Base-by-base conservation (phyloP, 768 basidiomycete genomes). In the Serpula lacrymans region DNA sequence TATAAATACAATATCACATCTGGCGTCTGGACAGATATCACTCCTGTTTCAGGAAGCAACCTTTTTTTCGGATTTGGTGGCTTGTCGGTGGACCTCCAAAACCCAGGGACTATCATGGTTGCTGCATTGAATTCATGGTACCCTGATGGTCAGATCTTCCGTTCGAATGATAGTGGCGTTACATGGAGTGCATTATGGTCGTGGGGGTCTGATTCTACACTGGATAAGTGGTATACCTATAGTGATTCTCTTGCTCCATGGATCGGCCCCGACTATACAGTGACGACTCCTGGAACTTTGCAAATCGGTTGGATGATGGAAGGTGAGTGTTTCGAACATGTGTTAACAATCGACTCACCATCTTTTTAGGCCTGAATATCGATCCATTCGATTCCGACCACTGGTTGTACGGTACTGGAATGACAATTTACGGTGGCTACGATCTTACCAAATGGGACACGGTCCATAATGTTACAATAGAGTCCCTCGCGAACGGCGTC, bases 291-390 rank as follows among this genome's bases (percentile, higher is more conserved):
- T 12, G 72, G 72, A 4, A 62, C 64, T 28, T 54, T 70, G 39
- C 79, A 80, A 45, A 72, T 81, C 34, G 80, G 82, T 8, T 83
- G 80, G 80, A 82, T 82, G 81, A 82, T 84, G 74, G 80, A 84
- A 66, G 60, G 78, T 64, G 43, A 34, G 59, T 6, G 36, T 7
- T 44, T 29, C n/a, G n/a, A n/a, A n/a, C n/a, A n/a, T n/a, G n/a
- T n/a, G n/a, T n/a, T n/a, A n/a, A n/a, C n/a, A n/a, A n/a, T n/a
- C n/a, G n/a, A n/a, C 26, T 12, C 17, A 12, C 23, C 14, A 20
- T 6, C 23, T 9, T 14, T 42, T 8, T 16, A 77, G 72, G 71
- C 20, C 56, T 82, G 33, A 66, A 60, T 16, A 82, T 83, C 34
- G 74, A 84, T 55, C 82, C 81, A 0, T 79, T 82, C 50, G 75